Evolutionary conservation across 2,329 filamentous ascomycete species (phyloP).

Genomic region (Colletotrichum somersetense): DNA sequence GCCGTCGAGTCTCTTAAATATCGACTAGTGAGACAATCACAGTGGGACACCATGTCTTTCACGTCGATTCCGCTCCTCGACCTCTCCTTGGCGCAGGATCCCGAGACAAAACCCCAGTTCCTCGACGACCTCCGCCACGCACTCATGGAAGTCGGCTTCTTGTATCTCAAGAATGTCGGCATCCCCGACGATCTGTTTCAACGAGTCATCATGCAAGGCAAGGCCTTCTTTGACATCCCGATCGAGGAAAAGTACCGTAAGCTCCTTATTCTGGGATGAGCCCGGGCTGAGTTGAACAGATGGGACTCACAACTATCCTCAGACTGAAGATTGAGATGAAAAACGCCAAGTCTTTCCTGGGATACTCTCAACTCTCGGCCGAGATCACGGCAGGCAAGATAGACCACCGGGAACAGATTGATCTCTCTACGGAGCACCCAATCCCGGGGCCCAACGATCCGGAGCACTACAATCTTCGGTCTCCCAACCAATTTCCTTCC

Average conservation of each 20-base stretch:
- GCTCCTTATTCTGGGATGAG: neutral
- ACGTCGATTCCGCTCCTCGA: constrained; percentile 83
- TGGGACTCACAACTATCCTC: constrained; percentile 11
- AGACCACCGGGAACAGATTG: constrained; percentile 89
- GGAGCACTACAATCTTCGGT: constrained; percentile 79
- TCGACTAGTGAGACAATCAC: neutral
- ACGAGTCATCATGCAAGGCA: constrained; percentile 75
- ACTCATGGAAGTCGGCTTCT: constrained; percentile 87
- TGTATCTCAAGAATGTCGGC: constrained; percentile 86
- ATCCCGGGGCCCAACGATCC: constrained; percentile 73
- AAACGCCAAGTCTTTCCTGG: constrained; percentile 78
- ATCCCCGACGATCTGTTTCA: constrained; percentile 75
- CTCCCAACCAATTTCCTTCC: constrained; percentile 85
- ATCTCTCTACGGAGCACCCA: constrained; percentile 84
- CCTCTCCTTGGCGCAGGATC: constrained; percentile 73
- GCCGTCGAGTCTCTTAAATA: neutral
- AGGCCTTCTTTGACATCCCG: constrained; percentile 82
- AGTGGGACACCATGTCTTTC: constrained; percentile 71
- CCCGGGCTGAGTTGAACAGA: neutral
- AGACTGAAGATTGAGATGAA: constrained; percentile 79
- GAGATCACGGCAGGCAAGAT: constrained; percentile 79
- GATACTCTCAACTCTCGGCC: constrained; percentile 74
- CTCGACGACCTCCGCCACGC: constrained; percentile 78
- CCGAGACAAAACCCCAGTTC: constrained; percentile 78
- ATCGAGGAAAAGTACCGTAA: constrained; percentile 75